These are phyloP conservation scores for Cryptococcus neoformans DNA, from an alignment of 1,284 basidiomycete species.

Conservation along the genomic window DNA sequence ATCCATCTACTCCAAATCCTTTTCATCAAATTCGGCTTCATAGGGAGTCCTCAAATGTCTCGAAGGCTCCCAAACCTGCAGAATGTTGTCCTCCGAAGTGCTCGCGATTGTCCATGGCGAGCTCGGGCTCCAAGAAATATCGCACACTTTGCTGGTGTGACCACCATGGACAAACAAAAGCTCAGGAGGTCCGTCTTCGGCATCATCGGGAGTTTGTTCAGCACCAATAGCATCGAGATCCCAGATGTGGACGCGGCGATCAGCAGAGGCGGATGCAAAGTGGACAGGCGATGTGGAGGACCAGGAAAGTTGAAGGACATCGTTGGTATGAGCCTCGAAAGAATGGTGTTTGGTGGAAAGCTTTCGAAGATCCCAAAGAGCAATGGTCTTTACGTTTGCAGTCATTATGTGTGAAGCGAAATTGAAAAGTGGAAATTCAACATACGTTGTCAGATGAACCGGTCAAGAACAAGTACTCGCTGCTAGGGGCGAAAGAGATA, in stretches of 20 bases:
- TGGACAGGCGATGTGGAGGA: conserved; percentile 87
- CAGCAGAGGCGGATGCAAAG: conserved; percentile 88
- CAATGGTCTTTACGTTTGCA: conserved; percentile 62
- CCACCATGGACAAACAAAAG: conserved; percentile 89
- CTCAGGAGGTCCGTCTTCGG: conserved; percentile 94
- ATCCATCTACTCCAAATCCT: conserved; percentile 44
- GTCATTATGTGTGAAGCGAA: neutral
- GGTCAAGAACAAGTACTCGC: conserved; percentile 81
- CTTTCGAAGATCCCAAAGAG: conserved; percentile 83
- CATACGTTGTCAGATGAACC: conserved; percentile 89
- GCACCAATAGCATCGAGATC: conserved; percentile 88
- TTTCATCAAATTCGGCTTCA: conserved; percentile 42
- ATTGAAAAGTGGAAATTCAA: conserved; percentile 1
- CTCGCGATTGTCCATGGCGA: conserved; percentile 51
- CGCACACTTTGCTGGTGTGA: conserved; percentile 49
- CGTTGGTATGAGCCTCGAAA: conserved; percentile 91
- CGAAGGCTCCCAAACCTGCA: conserved; percentile 51
- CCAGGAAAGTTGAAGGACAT: conserved; percentile 92
- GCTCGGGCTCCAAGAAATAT: conserved; percentile 50
- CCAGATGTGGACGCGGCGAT: conserved; percentile 94
- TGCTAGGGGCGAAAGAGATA: conserved; percentile 83
- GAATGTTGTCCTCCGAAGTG: conserved; percentile 55
- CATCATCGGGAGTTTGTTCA: conserved; percentile 96
- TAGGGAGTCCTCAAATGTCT: conserved; percentile 51
- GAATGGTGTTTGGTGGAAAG: conserved; percentile 79